These are phyloP conservation scores for Nakaseomyces bracarensis DNA, from an alignment of 1,139 yeast genomes.

Conservation along the genomic window DNA sequence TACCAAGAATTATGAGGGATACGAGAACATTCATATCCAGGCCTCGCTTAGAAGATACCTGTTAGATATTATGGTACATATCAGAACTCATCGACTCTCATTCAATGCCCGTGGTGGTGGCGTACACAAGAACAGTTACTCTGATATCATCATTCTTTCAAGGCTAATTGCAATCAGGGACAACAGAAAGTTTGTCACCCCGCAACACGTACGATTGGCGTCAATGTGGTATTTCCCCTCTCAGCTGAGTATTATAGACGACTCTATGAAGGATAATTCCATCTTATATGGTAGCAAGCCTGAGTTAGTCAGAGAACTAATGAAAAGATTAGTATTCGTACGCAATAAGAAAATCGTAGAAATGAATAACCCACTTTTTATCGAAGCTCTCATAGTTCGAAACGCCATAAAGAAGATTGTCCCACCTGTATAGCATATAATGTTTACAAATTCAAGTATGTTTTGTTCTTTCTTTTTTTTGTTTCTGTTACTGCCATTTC, in stretches of 20 bases:
- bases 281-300: conserved; percentile 28
- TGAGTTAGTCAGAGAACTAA: conserved; percentile 24
- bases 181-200: conserved; percentile 21
- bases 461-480: too few relatives aligned
- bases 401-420: conserved; percentile 28
- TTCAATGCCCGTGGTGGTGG: conserved; percentile 31
- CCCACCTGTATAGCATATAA: conserved; percentile 26
- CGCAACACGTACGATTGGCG: conserved; percentile 27
- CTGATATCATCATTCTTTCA: conserved; percentile 21
- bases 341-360: conserved; percentile 16
- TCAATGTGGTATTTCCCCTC: conserved; percentile 28
- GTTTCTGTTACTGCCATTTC: too few relatives aligned
- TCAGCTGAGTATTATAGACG: conserved; percentile 23
- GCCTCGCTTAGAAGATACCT: conserved; percentile 27
- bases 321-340: conserved; percentile 19
- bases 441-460: too few relatives aligned
- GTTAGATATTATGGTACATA: conserved; percentile 30
- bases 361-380: conserved; percentile 23
- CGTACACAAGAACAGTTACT: conserved; percentile 20
- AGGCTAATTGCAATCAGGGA: conserved; percentile 18
- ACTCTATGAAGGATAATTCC: conserved; percentile 24
- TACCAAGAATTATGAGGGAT: conserved; percentile 1
- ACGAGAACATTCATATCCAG: conserved; percentile 16
- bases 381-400: conserved; percentile 24
- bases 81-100: conserved; percentile 29